Evolutionary conservation across 768 basidiomycete species (phyloP), one percentile per base, ranked within the genome.

Genomic region (Tremella yokohamensis): DNA sequence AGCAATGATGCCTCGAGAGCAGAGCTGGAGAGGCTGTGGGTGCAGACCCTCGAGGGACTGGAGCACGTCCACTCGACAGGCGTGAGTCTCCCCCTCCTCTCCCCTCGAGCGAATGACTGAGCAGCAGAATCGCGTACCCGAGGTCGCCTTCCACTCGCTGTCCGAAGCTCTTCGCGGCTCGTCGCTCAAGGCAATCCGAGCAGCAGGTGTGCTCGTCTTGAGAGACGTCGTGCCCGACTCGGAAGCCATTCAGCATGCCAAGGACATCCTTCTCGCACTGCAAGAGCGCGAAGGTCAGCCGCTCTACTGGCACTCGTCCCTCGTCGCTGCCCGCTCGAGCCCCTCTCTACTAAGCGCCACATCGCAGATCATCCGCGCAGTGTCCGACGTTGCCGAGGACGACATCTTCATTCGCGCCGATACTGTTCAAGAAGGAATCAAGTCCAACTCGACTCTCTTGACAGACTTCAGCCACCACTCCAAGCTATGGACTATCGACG

Each of bases 191-290:
- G 50, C 58, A 1, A 65, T 69, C 54, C 48, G 42, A 20, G 16
- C 24, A 9, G 60, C 56, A 19, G 71, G 71, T 20, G 37, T 58
- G 37, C 40, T 73, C 24, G 50, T 73, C 15, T 57, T 73, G 0
- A 54, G 71, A 19, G 68, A 73, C 55, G 71, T 73, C 38, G 57
- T 73, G 6, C 56, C 57, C 18, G 71, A 73, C 52, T 50, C 37
- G 0, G 49, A 65, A 22, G 68, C 68, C 3, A 26, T 58, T 22
- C 44, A 54, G 13, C 64, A 62, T 62, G 62, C 68, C 16, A 56
- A 50, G 37, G 62, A 62, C 24, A 44, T 68, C 15, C 38, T 61
- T 8, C 12, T 52, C 20, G 58, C 50, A 7, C 57, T 58, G n/a
- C 47, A 44, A 2, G 49, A 61, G 22, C 40, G 65, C 34, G 42